phyloP scores from a whole-genome alignment of 2,329 filamentous ascomycete genomes.

The Xylaria digitata region DNA sequence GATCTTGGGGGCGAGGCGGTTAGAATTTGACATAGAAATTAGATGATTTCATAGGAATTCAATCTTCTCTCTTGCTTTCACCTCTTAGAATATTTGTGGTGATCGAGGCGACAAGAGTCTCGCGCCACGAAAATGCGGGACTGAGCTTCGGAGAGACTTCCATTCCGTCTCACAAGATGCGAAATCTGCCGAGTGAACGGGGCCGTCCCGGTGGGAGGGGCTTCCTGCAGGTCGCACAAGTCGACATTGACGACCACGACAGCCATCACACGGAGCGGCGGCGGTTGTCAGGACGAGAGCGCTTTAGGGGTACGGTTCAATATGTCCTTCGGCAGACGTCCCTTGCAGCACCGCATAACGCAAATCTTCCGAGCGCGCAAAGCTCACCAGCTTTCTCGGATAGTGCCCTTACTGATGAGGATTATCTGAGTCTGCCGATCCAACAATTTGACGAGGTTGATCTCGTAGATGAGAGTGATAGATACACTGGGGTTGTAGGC shows the following conservation, averaged over 20 bases:
- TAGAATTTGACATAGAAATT: conserved; percentile 4
- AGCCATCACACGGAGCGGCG: conserved; percentile 18
- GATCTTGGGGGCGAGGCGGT: conserved; percentile 14
- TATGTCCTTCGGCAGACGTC: conserved; percentile 39
- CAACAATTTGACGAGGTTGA: conserved; percentile 42
- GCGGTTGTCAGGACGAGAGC: conserved; percentile 32
- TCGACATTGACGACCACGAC: conserved; percentile 34
- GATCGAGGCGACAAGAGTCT: not conserved
- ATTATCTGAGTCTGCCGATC: conserved; percentile 42
- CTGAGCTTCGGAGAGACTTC: not conserved
- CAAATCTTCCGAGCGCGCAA: conserved; percentile 21
- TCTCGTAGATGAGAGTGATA: conserved; percentile 28
- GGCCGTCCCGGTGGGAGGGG: conserved; percentile 23
- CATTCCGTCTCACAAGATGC: conserved; percentile 28
- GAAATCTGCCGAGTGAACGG: conserved; percentile 35
- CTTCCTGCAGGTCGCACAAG: conserved; percentile 42
- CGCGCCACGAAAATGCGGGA: conserved; percentile 6
- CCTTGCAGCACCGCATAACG: conserved; percentile 16
- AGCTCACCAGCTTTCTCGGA: conserved; percentile 45
- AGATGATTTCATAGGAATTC: not conserved
- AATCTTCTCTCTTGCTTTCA: not conserved
- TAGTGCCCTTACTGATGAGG: conserved; percentile 38
- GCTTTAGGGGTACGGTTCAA: conserved; percentile 41
- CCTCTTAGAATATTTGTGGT: not conserved
- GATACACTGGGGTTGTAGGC: conserved; percentile 36